Base-by-base conservation (phyloP, 2,329 filamentous ascomycete genomes). In the Xylaria sp. region DNA sequence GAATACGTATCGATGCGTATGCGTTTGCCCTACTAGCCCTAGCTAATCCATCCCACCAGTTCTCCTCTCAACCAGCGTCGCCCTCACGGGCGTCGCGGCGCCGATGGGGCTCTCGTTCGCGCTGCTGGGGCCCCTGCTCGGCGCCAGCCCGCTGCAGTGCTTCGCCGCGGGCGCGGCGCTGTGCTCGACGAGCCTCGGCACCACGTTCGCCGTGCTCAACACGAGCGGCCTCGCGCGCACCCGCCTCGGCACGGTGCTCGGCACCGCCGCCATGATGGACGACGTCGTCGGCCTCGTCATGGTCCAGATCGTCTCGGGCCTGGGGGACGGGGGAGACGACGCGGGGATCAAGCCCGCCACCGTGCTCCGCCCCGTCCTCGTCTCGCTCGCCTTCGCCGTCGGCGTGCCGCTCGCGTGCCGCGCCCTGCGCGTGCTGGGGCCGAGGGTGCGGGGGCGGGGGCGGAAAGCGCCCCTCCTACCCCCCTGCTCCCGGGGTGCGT, bases 211-310 rank as follows among this genome's bases (percentile, higher is more conserved):
- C 2, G 73, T 82, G 4, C 70, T 81, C 0, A 66, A 72, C 11
- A 68, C 74, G 0, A 78, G 75, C 19, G 77, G 77, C 0, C 70
- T 79, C 2, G 68, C 67, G 1, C 60, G 68, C 1, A 77, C 77
- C 1, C 72, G 78, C 7, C 66, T 82, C 4, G 79, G 90, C 74
- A 52, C 84, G 72, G 82, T 94, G 0, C 76, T 92, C 0, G 83
- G 83, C 2, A 86, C 83, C 54, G 89, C 89, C 1, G 90, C 90
- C 0, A 90, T 94, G 83, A 83, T 94, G 73, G 90, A 94, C 66
- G 90, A 94, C 71, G 86, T 93, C 0, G 81, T 90, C 1, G 89
- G 89, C 0, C 73, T 93, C 8, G 83, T 92, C 7, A 88, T 93
- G 83, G 87, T 91, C 0, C 84, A 90, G 60, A 80, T 93, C 42